Base-by-base conservation (phyloP, 176 grass and related monocot genomes). In the Poa annua region DNA sequence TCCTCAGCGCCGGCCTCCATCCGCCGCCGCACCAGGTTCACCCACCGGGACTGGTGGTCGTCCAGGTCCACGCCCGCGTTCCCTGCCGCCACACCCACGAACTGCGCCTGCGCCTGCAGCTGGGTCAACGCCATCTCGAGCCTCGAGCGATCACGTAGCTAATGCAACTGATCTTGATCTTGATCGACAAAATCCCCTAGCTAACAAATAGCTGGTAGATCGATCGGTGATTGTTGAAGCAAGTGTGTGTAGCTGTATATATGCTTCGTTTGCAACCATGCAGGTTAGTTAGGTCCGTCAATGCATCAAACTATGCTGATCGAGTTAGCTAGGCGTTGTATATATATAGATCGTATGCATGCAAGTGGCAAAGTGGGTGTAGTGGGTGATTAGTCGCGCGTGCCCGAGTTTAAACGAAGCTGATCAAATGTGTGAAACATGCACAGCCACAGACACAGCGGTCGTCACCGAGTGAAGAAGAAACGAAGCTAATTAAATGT, bases 21-120 rank as follows among this genome's bases (percentile, higher is more conserved):
- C n/a, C 65, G 83, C 59, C 73, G 82, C 13, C 91, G 89, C 71
- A 97, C 88, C 24, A 85, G 85, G 71, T 74, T 86, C 64, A 97
- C 79, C 89, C 91, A 97, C 85, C 82, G 81, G 54, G 62, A 74
- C 77, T 96, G 90, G 76, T 92, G 90, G 47, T 74, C 45, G 21
- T 73, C 70, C 42, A 73, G 44, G 22, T 48, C 32, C 54, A 81
- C 34, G 16, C 78, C 60, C 42, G 70, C 65, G 52, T 81, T 67
- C 64, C n/a, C 36, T 41, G 88, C 64, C 21, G 80, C 54, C 53
- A 47, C 52, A 5, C 80, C 79, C 41, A 87, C 85, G 78, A 81
- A 87, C 78, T 60, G 12, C 36, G 60, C 85, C 8, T 73, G 78
- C 78, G 50, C 78, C 85, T 87, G 70, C 7, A 86, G 78, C 85